phyloP scores from a whole-genome alignment of 306 rosid species.

The Acacia crassicarpa region DNA sequence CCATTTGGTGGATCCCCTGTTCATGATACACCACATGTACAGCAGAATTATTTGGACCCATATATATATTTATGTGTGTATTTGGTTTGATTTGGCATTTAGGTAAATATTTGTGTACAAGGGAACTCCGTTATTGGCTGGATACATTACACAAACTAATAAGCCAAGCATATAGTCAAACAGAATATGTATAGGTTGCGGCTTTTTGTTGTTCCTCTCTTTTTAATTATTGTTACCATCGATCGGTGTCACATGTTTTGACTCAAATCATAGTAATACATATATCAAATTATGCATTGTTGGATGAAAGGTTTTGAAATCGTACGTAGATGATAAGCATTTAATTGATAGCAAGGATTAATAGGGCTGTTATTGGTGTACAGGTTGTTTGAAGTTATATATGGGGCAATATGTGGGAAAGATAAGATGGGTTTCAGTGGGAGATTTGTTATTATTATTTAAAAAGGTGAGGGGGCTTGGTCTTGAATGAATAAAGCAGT shows the following conservation, averaged over 20 bases:
- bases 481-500: no score
- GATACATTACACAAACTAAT: neutral
- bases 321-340: neutral
- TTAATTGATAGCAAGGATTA: neutral
- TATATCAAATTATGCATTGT: neutral
- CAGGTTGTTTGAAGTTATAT: no score
- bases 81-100: neutral
- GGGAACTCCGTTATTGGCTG: neutral
- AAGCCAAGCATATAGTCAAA: neutral
- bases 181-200: neutral
- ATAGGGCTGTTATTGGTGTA: no score
- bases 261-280: neutral
- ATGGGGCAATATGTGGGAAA: no score
- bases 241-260: neutral
- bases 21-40: neutral
- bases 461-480: no score
- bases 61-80: no score
- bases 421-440: no score
- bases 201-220: neutral
- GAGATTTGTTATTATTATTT: no score
- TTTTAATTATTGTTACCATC: neutral
- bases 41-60: neutral
- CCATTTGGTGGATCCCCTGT: neutral
- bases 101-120: no score
- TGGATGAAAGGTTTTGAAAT: neutral